phyloP scores from a whole-genome alignment of 2,329 filamentous ascomycete species.

The Cryphonectria nitschkei region DNA sequence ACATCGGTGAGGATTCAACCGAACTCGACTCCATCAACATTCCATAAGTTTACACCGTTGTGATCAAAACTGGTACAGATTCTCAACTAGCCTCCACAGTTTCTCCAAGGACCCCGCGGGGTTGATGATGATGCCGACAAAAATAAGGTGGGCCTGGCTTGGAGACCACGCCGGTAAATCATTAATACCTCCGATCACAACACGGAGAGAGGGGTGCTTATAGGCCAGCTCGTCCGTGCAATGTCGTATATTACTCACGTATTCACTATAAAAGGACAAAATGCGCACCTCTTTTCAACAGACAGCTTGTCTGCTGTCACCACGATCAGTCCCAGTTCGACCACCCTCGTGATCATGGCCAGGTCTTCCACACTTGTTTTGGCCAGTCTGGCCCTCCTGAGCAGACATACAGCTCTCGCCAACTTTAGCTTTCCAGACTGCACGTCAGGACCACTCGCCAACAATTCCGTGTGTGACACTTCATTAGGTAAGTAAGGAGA shows the following conservation, averaged over 20 bases:
- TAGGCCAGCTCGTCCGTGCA: not conserved
- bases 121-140: not conserved
- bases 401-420: conserved; percentile 5
- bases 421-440: conserved; percentile 27
- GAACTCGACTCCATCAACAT: not conserved
- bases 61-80: not conserved
- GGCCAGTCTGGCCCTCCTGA: not conserved
- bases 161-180: not conserved
- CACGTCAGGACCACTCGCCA: conserved; percentile 20
- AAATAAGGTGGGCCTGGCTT: not conserved
- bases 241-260: not conserved
- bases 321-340: not conserved
- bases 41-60: not conserved
- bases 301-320: not conserved
- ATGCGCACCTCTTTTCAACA: not conserved
- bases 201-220: no score
- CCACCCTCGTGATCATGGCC: not conserved
- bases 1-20: conserved; percentile 7
- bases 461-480: conserved; percentile 26
- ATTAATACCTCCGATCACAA: not conserved
- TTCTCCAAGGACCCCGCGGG: not conserved
- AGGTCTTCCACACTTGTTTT: conserved; percentile 1
- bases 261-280: not conserved
- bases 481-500: conserved; percentile 20
- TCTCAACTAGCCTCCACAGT: not conserved